Conservation (phyloP, 2,329 filamentous ascomycete genomes). For the Pyrenophora seminiperda region DNA sequence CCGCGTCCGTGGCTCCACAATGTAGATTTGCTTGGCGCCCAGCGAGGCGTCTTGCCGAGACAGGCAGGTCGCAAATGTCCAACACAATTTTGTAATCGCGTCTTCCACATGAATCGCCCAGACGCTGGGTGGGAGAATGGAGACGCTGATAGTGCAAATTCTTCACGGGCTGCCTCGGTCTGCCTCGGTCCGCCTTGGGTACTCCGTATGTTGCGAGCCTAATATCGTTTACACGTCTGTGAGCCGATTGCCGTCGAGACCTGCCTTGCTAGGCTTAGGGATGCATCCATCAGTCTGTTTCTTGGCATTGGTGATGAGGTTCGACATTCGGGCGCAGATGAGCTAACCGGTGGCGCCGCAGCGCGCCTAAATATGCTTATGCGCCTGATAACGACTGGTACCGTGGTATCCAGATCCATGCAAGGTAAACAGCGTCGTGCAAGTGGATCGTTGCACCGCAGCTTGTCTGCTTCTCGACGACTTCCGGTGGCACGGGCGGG, state of each 20-base stretch:
- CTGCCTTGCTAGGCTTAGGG: conserved; percentile 16
- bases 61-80: conserved; percentile 21
- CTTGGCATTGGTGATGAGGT: background rate
- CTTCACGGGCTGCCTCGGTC: conserved; percentile 1
- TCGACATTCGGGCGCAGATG: no score
- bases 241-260: conserved; percentile 8
- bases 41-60: conserved; percentile 15
- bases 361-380: no score
- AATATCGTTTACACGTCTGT: background rate
- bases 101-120: conserved; percentile 3
- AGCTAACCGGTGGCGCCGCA: no score
- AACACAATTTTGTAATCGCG: conserved; percentile 1
- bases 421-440: no score
- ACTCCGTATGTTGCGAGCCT: conserved; percentile 5
- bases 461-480: no score
- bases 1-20: conserved; percentile 16
- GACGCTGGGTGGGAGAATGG: background rate
- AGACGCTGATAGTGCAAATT: background rate
- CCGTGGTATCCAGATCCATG: no score
- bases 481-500: no score
- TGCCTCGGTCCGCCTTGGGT: conserved; percentile 4
- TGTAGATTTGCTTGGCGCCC: conserved; percentile 26
- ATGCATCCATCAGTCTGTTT: background rate
- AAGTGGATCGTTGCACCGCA: no score
- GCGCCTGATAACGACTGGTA: no score